A percentile compares a stretch with the other conserved stretches of the same genome.
Evolutionary conservation across 805 yeast species (phyloP).

Genomic region (Priceomyces medius): DNA sequence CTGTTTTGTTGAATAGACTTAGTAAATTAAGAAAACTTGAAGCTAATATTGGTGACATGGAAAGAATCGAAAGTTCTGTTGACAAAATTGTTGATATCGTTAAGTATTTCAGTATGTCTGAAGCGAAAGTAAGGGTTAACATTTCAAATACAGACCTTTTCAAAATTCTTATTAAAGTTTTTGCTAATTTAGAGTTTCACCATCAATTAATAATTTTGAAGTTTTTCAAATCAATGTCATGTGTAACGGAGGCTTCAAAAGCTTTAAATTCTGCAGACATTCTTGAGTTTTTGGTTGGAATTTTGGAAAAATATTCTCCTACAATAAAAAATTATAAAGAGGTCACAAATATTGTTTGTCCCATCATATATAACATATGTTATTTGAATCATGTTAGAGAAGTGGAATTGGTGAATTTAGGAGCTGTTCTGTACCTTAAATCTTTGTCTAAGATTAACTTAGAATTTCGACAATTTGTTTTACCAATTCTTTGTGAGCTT

Average conservation of each 20-base stretch:
- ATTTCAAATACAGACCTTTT: conserved; percentile 40
- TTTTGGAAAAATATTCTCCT: conserved; percentile 28
- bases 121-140: conserved; percentile 41
- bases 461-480: conserved; percentile 50
- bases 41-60: conserved; percentile 3
- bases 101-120: conserved; percentile 46
- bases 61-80: conserved; percentile 11
- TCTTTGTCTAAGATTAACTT: conserved; percentile 38
- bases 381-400: conserved; percentile 46
- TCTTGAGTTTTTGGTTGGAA: conserved; percentile 41
- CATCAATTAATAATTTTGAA: conserved; percentile 44
- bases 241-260: conserved; percentile 32
- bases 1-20: conserved; percentile 35
- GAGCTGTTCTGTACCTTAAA: conserved; percentile 46
- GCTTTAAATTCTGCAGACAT: conserved; percentile 39
- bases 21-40: conserved; percentile 14
- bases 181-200: conserved; percentile 25
- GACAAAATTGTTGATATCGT: conserved; percentile 38
- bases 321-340: conserved; percentile 32
- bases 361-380: conserved; percentile 52
- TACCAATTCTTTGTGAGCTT: conserved; percentile 54
- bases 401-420: conserved; percentile 44
- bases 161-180: conserved; percentile 40
- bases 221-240: conserved; percentile 43
- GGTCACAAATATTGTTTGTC: conserved; percentile 45